These are phyloP conservation scores for Penicillium sp. DNA, from an alignment of 2,329 filamentous ascomycete species.

Conservation along the genomic window DNA sequence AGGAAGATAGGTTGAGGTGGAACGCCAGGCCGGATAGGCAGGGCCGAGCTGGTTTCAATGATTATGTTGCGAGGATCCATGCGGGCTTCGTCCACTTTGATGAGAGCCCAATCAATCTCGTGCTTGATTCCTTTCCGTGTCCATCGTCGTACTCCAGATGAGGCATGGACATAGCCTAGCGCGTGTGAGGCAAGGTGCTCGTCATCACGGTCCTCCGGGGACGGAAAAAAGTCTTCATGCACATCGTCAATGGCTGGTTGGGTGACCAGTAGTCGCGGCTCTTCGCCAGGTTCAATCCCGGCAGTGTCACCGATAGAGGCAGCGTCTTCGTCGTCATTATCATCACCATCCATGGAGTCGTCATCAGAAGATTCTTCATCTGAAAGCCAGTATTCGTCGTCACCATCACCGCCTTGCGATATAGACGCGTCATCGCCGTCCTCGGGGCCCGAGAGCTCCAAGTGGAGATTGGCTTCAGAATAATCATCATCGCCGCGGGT, in stretches of 20 bases:
- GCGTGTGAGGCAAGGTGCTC: constrained; percentile 79
- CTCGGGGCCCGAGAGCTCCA: constrained; percentile 54
- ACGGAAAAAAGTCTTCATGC: constrained; percentile 74
- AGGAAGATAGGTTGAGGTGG: constrained; percentile 43
- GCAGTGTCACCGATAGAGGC: constrained; percentile 67
- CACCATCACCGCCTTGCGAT: constrained; percentile 35
- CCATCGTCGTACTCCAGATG: constrained; percentile 79
- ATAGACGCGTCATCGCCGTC: constrained; percentile 39
- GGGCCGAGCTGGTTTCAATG: constrained; percentile 23
- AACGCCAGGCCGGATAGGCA: constrained; percentile 27
- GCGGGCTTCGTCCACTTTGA: constrained; percentile 70
- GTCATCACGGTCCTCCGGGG: constrained; percentile 67
- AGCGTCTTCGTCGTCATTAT: constrained; percentile 52
- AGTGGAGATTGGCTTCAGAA: constrained; percentile 39
- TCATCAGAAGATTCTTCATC: constrained; percentile 52
- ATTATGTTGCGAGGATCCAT: constrained; percentile 69
- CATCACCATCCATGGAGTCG: constrained; percentile 49
- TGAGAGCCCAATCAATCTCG: constrained; percentile 93
- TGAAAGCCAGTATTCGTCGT: constrained; percentile 44
- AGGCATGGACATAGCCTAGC: constrained; percentile 80
- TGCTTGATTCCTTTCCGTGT: constrained; percentile 68
- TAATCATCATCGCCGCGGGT: constrained; percentile 38
- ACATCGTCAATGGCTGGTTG: constrained; percentile 90
- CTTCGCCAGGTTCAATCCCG: constrained; percentile 69
- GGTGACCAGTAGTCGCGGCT: constrained; percentile 75